These are phyloP conservation scores for Yamadazyma atmosphaerica DNA, from an alignment of 1,139 yeast genomes.

Conservation along the genomic window DNA sequence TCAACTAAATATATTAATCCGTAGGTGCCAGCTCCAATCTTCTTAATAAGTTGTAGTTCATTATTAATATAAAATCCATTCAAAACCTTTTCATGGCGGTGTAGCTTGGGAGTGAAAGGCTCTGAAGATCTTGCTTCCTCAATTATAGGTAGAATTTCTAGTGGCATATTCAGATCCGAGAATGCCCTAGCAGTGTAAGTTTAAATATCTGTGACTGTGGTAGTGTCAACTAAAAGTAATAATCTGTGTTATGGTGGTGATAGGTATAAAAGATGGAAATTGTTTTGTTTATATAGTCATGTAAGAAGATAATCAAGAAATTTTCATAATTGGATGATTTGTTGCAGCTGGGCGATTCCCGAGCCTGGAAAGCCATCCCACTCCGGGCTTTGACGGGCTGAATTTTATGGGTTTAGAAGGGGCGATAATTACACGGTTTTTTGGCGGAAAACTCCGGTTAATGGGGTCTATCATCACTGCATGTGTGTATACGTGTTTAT, in stretches of 20 bases:
- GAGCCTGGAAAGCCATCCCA: background rate
- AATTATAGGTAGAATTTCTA: slow-evolving; percentile 18
- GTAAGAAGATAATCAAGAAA: background rate
- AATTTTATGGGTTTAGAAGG: background rate
- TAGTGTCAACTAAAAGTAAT: too few relatives aligned
- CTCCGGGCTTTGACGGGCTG: slow-evolving; percentile 4
- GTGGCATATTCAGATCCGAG: slow-evolving; percentile 17
- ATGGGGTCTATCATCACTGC: background rate
- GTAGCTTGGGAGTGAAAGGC: slow-evolving; percentile 9
- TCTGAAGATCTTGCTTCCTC: slow-evolving; percentile 10
- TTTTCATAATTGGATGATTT: slow-evolving; percentile 4
- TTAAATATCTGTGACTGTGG: too few relatives aligned
- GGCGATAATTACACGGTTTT: background rate
- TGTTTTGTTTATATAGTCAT: background rate
- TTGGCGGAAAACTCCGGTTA: too few relatives aligned
- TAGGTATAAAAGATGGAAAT: background rate
- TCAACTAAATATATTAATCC: slow-evolving; percentile 78
- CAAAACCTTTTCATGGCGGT: slow-evolving; percentile 16
- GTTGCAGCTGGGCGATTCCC: slow-evolving; percentile 2
- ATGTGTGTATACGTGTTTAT: too few relatives aligned
- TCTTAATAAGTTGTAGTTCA: slow-evolving; percentile 38
- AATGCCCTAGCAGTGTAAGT: background rate
- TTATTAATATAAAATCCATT: slow-evolving; percentile 20
- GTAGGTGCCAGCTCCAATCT: slow-evolving; percentile 88
- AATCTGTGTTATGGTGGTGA: background rate